Evolutionary conservation across 495 filamentous ascomycete genomes (phyloP), one percentile per base, ranked within the genome.

Genomic region (Hypomontagnella submonticulosa): DNA sequence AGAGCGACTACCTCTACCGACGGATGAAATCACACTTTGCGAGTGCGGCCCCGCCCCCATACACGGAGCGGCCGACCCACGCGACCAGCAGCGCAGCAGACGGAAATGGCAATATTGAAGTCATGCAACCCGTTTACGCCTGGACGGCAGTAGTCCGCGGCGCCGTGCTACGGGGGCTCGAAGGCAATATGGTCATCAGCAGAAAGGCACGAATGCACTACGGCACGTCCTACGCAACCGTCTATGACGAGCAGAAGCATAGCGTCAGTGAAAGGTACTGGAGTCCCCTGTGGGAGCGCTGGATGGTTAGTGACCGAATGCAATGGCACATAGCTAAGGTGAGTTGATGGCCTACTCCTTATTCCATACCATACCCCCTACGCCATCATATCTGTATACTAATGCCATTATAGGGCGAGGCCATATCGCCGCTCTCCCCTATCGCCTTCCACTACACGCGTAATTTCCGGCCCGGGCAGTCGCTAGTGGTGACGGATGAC

Each of bases 221-320:
- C 72, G 89, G 89, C n/a, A 92, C 89, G 7, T 87, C 84, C 38
- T 91, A 91, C 75, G 89, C 89, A 0, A 91, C 89, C 0, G 87
- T 89, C 6, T 92, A 89, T 73, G 88, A 91, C 61, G 88, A 88
- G 63, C 77, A 83, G 52, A 89, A 87, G 59, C 89, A 92, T 70
- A 80, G 81, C 12, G 81, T 90, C 5, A 79, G 73, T 27, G 89
- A 92, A 62, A 73, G 89, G 36, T 92, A 92, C 67, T 92, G 89
- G 89, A 85, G 82, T 56, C 89, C 89, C 10, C 65, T 92, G 34
- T 92, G 89, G 89, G 89, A 92, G 74, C 72, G 89, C 30, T 92
- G 88, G 88, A 92, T 92, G 89, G 88, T 92, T 12, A 85, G 80
- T 54, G 89, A 92, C 75, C 81, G 89, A 46, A 91, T 92, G 89